Conservation (phyloP, 73 alveolate species). For the Paramecium sexaurelia region DNA sequence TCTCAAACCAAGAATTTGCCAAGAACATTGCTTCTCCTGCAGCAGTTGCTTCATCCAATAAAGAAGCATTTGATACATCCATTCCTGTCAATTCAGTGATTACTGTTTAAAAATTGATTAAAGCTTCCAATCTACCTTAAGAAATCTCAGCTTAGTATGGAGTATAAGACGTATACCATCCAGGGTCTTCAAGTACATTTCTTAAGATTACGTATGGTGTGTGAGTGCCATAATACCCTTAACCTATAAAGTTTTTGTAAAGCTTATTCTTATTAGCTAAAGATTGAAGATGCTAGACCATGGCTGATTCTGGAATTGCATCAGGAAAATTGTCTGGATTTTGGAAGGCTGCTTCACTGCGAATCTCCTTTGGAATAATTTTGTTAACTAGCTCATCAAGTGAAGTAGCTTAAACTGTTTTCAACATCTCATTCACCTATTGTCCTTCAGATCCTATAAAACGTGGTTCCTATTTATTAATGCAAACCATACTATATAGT, state of each 20-base stretch:
- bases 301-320: conserved; percentile 72
- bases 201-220: conserved; percentile 79
- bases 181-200: conserved; percentile 90
- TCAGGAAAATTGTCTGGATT: conserved; percentile 70
- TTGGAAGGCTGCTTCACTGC: conserved; percentile 62
- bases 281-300: conserved; percentile 68
- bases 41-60: conserved; percentile 95
- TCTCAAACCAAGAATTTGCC: conserved; percentile 74
- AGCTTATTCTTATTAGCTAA: conserved; percentile 77
- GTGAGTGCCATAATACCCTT: conserved; percentile 78
- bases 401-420: conserved; percentile 64
- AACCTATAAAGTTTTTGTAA: conserved; percentile 82
- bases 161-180: conserved; percentile 97
- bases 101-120: conserved; percentile 84
- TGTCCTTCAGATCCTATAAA: not conserved
- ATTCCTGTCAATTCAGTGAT: conserved; percentile 88
- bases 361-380: conserved; percentile 75
- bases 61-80: conserved; percentile 90
- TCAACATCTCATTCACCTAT: conserved; percentile 69
- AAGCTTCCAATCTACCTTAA: conserved; percentile 90
- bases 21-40: conserved; percentile 96
- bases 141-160: conserved; percentile 98
- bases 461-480: conserved; percentile 40
- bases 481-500: not conserved
- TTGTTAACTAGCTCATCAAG: conserved; percentile 74